Conservation (phyloP, 2,329 filamentous ascomycete species). For the Pyrenophora seminiperda region DNA sequence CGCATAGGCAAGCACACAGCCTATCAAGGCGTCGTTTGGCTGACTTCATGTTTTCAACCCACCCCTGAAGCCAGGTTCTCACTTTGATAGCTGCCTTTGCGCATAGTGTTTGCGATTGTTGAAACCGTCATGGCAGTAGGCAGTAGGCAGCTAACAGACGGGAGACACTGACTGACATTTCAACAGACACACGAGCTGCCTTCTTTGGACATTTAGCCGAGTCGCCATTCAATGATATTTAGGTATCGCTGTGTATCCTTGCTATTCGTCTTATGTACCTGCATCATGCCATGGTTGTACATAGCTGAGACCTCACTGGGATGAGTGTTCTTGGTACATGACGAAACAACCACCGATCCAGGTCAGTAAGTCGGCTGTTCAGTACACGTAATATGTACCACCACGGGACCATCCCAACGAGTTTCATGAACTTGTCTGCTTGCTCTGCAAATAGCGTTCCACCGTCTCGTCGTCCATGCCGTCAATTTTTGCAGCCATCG, state of each 20-base stretch:
- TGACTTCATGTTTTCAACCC: too few species aligned
- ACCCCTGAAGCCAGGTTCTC: not conserved
- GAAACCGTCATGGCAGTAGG: not conserved
- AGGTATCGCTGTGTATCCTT: not conserved
- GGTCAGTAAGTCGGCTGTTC: too few species aligned
- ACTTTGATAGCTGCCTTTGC: not conserved
- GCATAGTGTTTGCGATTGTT: not conserved
- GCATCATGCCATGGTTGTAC: conserved; percentile 3
- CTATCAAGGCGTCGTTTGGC: not conserved
- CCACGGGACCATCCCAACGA: not conserved
- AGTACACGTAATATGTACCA: too few species aligned
- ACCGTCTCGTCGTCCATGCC: conserved; percentile 31
- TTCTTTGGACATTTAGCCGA: too few species aligned
- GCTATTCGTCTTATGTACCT: not conserved
- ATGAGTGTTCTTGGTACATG: conserved; percentile 23
- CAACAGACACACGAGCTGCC: too few species aligned
- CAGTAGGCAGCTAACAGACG: not conserved
- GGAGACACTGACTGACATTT: not conserved
- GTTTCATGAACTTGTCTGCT: conserved; percentile 19
- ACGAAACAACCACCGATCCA: not conserved
- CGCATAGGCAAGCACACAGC: not conserved
- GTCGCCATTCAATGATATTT: not conserved
- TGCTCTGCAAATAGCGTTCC: conserved; percentile 29
- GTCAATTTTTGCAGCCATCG: conserved; percentile 30
- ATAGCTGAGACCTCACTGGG: conserved; percentile 54